Conservation (phyloP, 2,329 filamentous ascomycete species). For the Pseudogymnoascus sp. region DNA sequence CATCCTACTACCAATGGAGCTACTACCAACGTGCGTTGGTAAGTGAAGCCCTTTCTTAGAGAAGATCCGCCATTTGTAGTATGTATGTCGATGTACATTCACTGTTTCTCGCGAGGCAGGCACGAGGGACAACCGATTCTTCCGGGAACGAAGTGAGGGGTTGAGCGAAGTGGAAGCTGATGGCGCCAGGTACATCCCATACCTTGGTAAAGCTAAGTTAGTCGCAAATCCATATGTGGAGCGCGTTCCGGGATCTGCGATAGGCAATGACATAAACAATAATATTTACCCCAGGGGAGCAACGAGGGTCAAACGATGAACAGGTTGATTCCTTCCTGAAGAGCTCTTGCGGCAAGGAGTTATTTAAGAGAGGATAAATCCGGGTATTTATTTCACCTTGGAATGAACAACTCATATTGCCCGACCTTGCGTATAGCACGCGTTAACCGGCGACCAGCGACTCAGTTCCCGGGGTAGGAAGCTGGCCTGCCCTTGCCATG, state of each 20-base stretch:
- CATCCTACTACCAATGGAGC: not conserved
- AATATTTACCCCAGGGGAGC: not conserved
- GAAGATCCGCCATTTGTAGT: constrained; percentile 2
- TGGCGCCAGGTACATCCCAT: constrained; percentile 3
- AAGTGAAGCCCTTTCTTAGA: not conserved
- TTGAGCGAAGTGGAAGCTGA: constrained; percentile 3
- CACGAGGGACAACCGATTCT: constrained; percentile 9
- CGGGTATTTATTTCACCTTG: not conserved
- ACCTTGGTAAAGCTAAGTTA: constrained; percentile 2
- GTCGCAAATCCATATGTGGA: constrained; percentile 9
- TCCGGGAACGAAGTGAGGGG: constrained; percentile 4
- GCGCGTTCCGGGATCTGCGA: constrained; percentile 4
- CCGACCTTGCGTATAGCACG: not conserved
- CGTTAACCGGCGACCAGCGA: not conserved
- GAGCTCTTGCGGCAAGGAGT: not conserved
- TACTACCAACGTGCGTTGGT: not conserved
- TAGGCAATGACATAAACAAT: constrained; percentile 8
- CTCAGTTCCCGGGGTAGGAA: not conserved
- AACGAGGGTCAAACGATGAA: not conserved
- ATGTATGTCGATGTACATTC: not conserved
- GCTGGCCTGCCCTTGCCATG: not conserved
- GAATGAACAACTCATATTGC: not conserved
- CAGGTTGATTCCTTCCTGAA: not conserved
- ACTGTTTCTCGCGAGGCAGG: not conserved
- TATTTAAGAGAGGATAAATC: not conserved